Base-by-base conservation (phyloP, 2,329 filamentous ascomycete genomes). In the Fusarium coffeatum region DNA sequence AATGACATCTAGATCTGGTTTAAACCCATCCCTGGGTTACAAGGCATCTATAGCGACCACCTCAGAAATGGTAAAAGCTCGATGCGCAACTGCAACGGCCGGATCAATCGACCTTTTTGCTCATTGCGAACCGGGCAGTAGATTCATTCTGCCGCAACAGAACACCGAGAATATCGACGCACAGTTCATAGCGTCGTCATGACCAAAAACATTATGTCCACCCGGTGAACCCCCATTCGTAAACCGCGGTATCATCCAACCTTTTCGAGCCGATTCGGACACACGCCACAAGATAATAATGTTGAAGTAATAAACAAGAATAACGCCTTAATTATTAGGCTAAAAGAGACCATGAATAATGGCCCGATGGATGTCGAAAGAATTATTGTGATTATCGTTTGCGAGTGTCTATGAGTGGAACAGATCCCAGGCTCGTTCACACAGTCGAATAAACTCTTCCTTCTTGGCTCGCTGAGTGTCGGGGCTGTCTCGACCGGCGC, bases 361-460 rank as follows among this genome's bases (percentile, higher is more conserved):
- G 58, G 51, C 50, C 57, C n/a, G 37, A 61, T 63, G 60, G 59
- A 53, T 50, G 48, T 53, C 62, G 51, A 66, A 65, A 70, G 74
- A 69, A 66, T 59, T 64, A 68, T 69, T 68, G 65, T 66, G 49
- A 46, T 62, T 55, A 32, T 65, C 47, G 53, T 59, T 37, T 58
- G 45, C 23, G 46, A 57, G 88, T 27, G 34, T 25, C 42, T 83
- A 98, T 67, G 94, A 97, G 83, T 98, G 96, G 81, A 98, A 97
- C 28, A 99, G 82, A 82, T 99, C 96, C 96, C 96, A 99, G 11
- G 96, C 96, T 76, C 93, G 87, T 72, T 93, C 90, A 78, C 95
- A 98, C 51, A 98, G 83, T 59, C 88, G 85, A 69, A 99, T 84
- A 77, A 99, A 99, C 79, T 97, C 93, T 45, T 97, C 94, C 78